Evolutionary conservation across 345 rosid genomes (phyloP).

Genomic region (Murraya koenigii): DNA sequence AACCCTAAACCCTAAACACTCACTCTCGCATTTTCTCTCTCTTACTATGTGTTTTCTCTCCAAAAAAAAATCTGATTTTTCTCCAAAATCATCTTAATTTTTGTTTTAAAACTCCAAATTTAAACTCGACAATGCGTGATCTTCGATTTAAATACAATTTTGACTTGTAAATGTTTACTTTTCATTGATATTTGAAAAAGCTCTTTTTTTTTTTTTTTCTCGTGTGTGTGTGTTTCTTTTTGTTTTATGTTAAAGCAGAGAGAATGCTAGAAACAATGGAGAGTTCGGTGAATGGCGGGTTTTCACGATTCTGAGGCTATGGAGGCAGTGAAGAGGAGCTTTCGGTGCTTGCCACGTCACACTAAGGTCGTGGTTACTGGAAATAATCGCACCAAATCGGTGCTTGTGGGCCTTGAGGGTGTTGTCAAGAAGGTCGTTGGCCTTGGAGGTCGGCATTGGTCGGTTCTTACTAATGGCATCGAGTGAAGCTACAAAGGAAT

Average conservation of each 20-base stretch:
- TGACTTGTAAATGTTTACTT: slow-evolving; percentile 23
- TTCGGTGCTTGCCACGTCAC: slow-evolving; percentile 86
- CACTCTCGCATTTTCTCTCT: slow-evolving; percentile 17
- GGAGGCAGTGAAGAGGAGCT: slow-evolving; percentile 93
- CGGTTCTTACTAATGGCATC: slow-evolving; percentile 96
- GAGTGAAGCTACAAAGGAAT: slow-evolving; percentile 97
- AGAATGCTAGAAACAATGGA: slow-evolving; percentile 68
- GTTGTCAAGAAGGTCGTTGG: slow-evolving; percentile 97
- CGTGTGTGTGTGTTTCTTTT: not conserved
- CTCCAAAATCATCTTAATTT: slow-evolving; percentile 18
- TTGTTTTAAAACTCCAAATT: slow-evolving; percentile 22
- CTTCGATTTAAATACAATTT: slow-evolving; percentile 34
- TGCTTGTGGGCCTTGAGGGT: slow-evolving; percentile 92
- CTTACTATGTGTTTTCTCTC: slow-evolving; percentile 48
- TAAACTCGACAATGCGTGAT: slow-evolving; percentile 56
- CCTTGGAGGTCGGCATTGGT: slow-evolving; percentile 98
- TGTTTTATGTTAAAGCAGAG: slow-evolving; percentile 11
- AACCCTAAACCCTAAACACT: no score
- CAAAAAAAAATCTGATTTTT: slow-evolving; percentile 36
- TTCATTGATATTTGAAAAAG: slow-evolving; percentile 1
- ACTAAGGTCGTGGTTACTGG: slow-evolving; percentile 96
- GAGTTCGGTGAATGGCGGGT: slow-evolving; percentile 70
- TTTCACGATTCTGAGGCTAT: slow-evolving; percentile 65
- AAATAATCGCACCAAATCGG: slow-evolving; percentile 96
- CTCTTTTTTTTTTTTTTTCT: not conserved